Evolutionary conservation across 345 rosid genomes (phyloP), one percentile per base, ranked within the genome.

Genomic region (Conringia planisiliqua): DNA sequence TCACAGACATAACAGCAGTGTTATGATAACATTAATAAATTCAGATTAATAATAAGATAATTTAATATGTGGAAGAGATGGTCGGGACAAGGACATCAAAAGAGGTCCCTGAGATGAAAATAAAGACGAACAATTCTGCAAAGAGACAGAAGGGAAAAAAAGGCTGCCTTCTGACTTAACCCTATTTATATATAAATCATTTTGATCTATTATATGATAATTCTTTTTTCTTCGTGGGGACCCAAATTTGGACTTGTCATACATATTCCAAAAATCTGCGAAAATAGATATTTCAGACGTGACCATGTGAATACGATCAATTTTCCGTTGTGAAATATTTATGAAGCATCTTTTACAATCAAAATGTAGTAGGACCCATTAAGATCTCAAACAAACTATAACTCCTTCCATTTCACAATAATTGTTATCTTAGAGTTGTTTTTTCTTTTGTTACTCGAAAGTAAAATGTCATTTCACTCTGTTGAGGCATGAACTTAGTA

Each of bases 121-220:
- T 54, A 63, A 56, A 70, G 72, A 71, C 71, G n/a, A 57, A 48
- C 72, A 65, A n/a, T 64, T 27, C 71, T 77, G 68, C 72, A 71
- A 56, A 63, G 14, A 77, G 67, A 71, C 71, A 46, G 20, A 54
- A 54, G 52, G 30, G 22, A 62, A 22, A 70, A 22, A 40, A 70
- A 76, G 69, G 69, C 79, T 75, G 79, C 68, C 58, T 68, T 75
- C 79, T 75, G 69, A 75, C 69, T 48, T 75, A 67, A 60, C 79
- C 29, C 39, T 40, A 51, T 62, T 68, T 67, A 68, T 50, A 58
- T 33, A 44, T n/a, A 32, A 59, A 48, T n/a, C n/a, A n/a, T 26
- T 29, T 36, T 17, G 17, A 18, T 33, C 5, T 11, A 24, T 58
- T 18, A 26, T 12, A 62, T 71, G 48, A 44, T 26, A 26, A 44